Evolutionary conservation across 2,329 filamentous ascomycete species (phyloP).

Genomic region (Aspergillus carbonarius): DNA sequence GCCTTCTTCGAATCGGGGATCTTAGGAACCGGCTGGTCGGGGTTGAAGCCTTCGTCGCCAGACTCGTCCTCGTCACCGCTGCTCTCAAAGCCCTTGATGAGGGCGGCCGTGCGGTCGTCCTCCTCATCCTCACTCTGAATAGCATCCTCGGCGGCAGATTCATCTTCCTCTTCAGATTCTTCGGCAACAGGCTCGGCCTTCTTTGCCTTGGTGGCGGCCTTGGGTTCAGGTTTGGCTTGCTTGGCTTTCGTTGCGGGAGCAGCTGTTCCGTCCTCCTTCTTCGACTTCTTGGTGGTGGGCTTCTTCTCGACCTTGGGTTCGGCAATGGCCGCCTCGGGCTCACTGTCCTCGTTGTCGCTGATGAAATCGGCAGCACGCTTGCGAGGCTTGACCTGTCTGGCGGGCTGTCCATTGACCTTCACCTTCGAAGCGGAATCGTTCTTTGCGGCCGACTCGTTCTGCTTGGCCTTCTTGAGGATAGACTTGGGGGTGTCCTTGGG

Average conservation of each 20-base stretch:
- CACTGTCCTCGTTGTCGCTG: constrained; percentile 41
- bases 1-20: constrained; percentile 48
- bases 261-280: constrained; percentile 36
- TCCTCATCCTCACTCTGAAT: constrained; percentile 34
- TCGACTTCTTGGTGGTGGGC: constrained; percentile 47
- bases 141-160: constrained; percentile 17
- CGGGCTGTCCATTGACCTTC: constrained; percentile 35
- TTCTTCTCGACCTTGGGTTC: constrained; percentile 37
- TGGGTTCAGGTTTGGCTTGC: constrained; percentile 20
- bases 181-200: constrained; percentile 44
- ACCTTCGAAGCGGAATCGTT: constrained; percentile 25
- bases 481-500: constrained; percentile 33
- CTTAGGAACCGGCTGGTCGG: constrained; percentile 43
- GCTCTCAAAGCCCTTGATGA: constrained; percentile 58
- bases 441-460: constrained; percentile 18
- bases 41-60: constrained; percentile 48
- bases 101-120: constrained; percentile 54
- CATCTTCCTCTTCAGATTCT: constrained; percentile 35
- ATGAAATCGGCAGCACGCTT: constrained; percentile 51
- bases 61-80: constrained; percentile 53
- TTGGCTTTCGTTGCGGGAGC: constrained; percentile 37
- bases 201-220: constrained; percentile 42
- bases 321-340: constrained; percentile 23
- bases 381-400: constrained; percentile 43
- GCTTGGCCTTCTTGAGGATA: constrained; percentile 34